Percentiles rank a stretch among this genome's conserved stretches.
phyloP scores from a whole-genome alignment of 352 stramenopile genomes.

The Phytophthora europaea region DNA sequence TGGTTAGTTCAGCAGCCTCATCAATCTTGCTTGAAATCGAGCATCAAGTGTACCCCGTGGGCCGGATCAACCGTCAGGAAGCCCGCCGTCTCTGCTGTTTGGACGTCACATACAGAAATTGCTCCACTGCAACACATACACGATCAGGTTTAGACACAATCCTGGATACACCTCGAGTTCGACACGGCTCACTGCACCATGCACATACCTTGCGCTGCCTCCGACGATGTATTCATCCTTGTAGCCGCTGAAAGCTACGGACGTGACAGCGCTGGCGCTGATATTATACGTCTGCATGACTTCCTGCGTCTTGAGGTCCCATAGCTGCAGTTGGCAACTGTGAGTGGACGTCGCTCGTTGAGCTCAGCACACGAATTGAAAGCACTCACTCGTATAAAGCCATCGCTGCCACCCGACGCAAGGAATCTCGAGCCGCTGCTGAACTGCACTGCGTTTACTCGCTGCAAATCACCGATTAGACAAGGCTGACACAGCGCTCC shows the following conservation, averaged over 20 bases:
- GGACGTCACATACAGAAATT: constrained; percentile 74
- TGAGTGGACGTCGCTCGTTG: background rate
- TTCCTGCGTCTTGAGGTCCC: constrained; percentile 83
- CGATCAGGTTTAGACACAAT: background rate
- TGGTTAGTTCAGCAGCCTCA: background rate
- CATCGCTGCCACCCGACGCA: constrained; percentile 64
- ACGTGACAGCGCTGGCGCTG: constrained; percentile 70
- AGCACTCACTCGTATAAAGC: constrained; percentile 53
- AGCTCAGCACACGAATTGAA: background rate
- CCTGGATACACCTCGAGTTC: background rate
- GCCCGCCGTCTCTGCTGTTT: constrained; percentile 58
- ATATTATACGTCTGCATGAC: constrained; percentile 73
- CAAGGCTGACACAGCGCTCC: background rate
- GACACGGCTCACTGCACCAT: background rate
- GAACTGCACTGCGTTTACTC: constrained; percentile 74
- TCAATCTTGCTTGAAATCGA: background rate
- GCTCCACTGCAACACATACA: constrained; percentile 45
- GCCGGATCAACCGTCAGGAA: constrained; percentile 61
- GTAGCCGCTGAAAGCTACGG: constrained; percentile 74
- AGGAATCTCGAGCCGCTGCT: constrained; percentile 80
- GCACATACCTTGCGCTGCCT: constrained; percentile 63
- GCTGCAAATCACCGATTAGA: constrained; percentile 29
- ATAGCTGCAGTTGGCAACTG: constrained; percentile 44
- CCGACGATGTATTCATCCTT: constrained; percentile 81
- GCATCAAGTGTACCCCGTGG: constrained; percentile 37